These are phyloP conservation scores for Phytophthora rubi DNA, from an alignment of 352 stramenopile genomes.

Conservation along the genomic window DNA sequence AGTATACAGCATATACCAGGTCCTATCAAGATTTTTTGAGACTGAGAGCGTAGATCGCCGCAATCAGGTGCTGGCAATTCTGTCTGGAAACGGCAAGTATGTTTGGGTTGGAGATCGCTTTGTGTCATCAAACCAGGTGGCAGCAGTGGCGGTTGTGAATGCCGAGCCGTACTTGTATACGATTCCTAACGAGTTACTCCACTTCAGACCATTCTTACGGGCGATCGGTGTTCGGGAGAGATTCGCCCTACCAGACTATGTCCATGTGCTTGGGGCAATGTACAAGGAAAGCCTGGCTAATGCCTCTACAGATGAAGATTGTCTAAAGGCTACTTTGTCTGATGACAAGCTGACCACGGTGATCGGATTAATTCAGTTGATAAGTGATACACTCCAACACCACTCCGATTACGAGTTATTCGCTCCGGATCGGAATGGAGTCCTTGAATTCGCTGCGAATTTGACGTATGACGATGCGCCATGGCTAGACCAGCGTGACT, in stretches of 20 bases:
- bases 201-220: slow-evolving; percentile 69
- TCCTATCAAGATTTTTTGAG: slow-evolving; percentile 67
- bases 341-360: slow-evolving; percentile 55
- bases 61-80: slow-evolving; percentile 40
- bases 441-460: slow-evolving; percentile 48
- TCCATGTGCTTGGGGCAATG: slow-evolving; percentile 65
- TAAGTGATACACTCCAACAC: slow-evolving; percentile 67
- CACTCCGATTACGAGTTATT: slow-evolving; percentile 66
- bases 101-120: slow-evolving; percentile 73
- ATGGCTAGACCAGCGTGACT: slow-evolving; percentile 65
- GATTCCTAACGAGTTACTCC: slow-evolving; percentile 65
- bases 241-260: slow-evolving; percentile 65
- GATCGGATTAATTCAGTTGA: slow-evolving; percentile 71
- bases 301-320: slow-evolving; percentile 15
- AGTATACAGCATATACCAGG: slow-evolving; percentile 68
- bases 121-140: slow-evolving; percentile 57
- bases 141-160: slow-evolving; percentile 53
- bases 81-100: slow-evolving; percentile 53
- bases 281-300: slow-evolving; percentile 40
- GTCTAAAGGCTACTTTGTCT: slow-evolving; percentile 26
- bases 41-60: slow-evolving; percentile 32
- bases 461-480: slow-evolving; percentile 76
- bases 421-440: slow-evolving; percentile 51
- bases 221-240: slow-evolving; percentile 66
- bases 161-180: slow-evolving; percentile 72